Evolutionary conservation across 2,329 filamentous ascomycete species (phyloP).

Genomic region (Fusarium ambrosium): DNA sequence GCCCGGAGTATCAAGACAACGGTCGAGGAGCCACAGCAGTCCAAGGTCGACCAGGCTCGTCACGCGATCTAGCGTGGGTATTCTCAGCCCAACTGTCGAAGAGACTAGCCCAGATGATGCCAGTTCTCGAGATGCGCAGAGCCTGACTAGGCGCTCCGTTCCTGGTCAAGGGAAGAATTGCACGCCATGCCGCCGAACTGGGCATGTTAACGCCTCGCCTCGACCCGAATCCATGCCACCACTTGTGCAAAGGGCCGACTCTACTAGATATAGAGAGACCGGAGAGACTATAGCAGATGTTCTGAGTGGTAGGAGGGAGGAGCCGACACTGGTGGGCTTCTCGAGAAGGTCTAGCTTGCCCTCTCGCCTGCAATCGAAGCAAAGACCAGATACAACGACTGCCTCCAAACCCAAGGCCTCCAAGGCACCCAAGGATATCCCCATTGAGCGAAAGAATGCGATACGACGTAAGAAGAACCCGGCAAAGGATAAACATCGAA

Average conservation of each 20-base stretch:
- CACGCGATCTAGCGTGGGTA: constrained; percentile 40
- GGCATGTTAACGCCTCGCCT: neutral
- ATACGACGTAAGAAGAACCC: constrained; percentile 33
- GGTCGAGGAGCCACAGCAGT: constrained; percentile 39
- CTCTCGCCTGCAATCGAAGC: constrained; percentile 48
- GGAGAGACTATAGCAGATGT: neutral
- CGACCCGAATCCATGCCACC: neutral
- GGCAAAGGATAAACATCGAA: constrained; percentile 7
- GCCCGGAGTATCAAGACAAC: constrained; percentile 37
- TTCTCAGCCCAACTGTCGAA: constrained; percentile 51
- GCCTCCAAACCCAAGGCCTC: neutral
- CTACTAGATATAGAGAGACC: neutral
- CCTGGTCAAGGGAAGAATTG: neutral
- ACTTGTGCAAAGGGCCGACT: neutral
- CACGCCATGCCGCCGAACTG: neutral
- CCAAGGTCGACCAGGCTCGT: constrained; percentile 39
- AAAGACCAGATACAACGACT: neutral
- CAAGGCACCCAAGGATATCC: neutral
- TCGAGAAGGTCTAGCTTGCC: constrained; percentile 42
- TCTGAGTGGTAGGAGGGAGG: neutral
- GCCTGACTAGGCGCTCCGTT: neutral
- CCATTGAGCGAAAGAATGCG: constrained; percentile 36
- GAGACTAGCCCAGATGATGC: constrained; percentile 44
- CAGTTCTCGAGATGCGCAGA: neutral
- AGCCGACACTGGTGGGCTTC: constrained; percentile 7